These are phyloP conservation scores for Candida anglica DNA, from an alignment of 805 yeast genomes.

Conservation along the genomic window DNA sequence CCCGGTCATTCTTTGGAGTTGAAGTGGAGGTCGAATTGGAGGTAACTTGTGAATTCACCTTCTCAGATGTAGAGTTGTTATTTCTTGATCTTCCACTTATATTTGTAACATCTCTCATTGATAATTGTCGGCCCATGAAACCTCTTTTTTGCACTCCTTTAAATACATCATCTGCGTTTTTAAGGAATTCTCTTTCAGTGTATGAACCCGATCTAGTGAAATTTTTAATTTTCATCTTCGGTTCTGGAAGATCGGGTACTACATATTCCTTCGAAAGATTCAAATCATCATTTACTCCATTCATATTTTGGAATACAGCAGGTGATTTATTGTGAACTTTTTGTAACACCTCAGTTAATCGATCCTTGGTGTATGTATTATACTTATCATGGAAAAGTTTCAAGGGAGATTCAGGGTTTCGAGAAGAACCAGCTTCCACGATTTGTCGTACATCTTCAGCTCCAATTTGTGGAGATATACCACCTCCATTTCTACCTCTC, in stretches of 20 bases:
- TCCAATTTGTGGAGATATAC: neutral
- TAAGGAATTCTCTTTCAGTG: constrained; percentile 32
- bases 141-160: constrained; percentile 36
- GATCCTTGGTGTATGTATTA: constrained; percentile 38
- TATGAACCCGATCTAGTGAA: constrained; percentile 28
- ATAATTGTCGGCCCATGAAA: constrained; percentile 11
- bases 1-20: constrained; percentile 30
- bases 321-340: constrained; percentile 15
- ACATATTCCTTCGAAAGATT: neutral
- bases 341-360: constrained; percentile 21
- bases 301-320: neutral
- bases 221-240: constrained; percentile 24
- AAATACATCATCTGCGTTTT: constrained; percentile 36
- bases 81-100: neutral
- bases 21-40: constrained; percentile 32
- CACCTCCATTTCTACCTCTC: constrained; percentile 6
- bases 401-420: constrained; percentile 37
- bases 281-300: neutral
- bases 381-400: constrained; percentile 36
- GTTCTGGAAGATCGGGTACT: constrained; percentile 4
- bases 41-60: constrained; percentile 3
- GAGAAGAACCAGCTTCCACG: neutral
- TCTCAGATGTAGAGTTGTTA: constrained; percentile 2
- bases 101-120: constrained; percentile 5
- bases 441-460: constrained; percentile 1